Evolutionary conservation across 768 basidiomycete genomes (phyloP).

Genomic region (Piloderma croceum): DNA sequence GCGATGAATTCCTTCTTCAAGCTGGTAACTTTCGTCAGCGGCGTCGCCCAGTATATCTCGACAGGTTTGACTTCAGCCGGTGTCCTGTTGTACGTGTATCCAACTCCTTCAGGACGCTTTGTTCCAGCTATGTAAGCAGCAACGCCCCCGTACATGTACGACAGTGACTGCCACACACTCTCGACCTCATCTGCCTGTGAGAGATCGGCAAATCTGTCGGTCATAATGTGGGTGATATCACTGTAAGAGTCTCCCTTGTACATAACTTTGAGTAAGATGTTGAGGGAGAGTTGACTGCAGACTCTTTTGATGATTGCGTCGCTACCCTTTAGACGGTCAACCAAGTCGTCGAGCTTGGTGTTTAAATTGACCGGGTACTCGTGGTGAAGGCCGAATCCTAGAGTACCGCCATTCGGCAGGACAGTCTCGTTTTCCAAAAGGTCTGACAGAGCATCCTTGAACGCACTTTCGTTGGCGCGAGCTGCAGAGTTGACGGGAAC

Average conservation of each 20-base stretch:
- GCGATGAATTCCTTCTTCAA: slow-evolving; percentile 7
- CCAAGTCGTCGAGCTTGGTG: slow-evolving; percentile 10
- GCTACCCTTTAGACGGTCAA: slow-evolving; percentile 23
- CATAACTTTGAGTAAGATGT: slow-evolving; percentile 15
- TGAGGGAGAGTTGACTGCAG: slow-evolving; percentile 14
- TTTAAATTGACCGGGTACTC: slow-evolving; percentile 27
- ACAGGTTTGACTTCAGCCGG: not conserved
- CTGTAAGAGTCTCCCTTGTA: slow-evolving; percentile 11
- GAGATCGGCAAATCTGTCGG: too few species aligned
- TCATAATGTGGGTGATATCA: not conserved
- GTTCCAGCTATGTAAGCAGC: not conserved
- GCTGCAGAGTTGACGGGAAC: not conserved
- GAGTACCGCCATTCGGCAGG: slow-evolving; percentile 33
- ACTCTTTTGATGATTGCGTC: slow-evolving; percentile 21
- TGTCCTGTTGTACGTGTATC: not conserved
- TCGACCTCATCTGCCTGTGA: too few species aligned
- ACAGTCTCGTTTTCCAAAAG: slow-evolving; percentile 30
- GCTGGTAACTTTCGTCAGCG: slow-evolving; percentile 6
- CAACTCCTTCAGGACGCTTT: slow-evolving; percentile 1
- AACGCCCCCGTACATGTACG: not conserved
- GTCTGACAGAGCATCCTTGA: slow-evolving; percentile 11
- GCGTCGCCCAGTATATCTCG: slow-evolving; percentile 7
- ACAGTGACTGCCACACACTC: not conserved
- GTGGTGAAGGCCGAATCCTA: slow-evolving; percentile 37
- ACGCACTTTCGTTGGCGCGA: slow-evolving; percentile 7